These are phyloP conservation scores for Fusarium tuaranense DNA, from an alignment of 2,329 filamentous ascomycete species.

Conservation along the genomic window DNA sequence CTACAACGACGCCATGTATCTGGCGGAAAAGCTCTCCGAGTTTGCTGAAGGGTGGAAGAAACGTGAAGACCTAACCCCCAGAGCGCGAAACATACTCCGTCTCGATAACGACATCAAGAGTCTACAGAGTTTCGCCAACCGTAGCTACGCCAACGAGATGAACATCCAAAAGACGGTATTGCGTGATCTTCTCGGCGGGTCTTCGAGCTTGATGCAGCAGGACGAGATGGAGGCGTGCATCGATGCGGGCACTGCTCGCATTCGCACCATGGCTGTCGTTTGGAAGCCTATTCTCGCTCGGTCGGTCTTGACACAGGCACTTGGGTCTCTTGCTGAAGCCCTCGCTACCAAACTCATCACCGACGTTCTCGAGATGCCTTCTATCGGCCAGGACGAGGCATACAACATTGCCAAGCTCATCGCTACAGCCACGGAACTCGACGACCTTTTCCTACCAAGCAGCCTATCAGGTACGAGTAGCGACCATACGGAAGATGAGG, in stretches of 20 bases:
- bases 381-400: conserved; percentile 73
- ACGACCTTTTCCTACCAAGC: conserved; percentile 69
- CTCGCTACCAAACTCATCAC: conserved; percentile 69
- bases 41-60: conserved; percentile 64
- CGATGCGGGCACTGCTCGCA: conserved; percentile 63
- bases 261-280: conserved; percentile 64
- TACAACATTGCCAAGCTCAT: conserved; percentile 72
- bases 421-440: conserved; percentile 66
- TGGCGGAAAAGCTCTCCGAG: conserved; percentile 67
- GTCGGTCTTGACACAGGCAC: conserved; percentile 72
- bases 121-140: conserved; percentile 69
- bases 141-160: conserved; percentile 72
- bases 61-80: conserved; percentile 62
- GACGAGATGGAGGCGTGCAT: conserved; percentile 65
- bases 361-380: conserved; percentile 71
- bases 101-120: conserved; percentile 71
- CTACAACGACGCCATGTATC: conserved; percentile 75
- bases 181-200: conserved; percentile 70
- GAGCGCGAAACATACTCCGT: conserved; percentile 66
- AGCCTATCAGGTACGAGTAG: conserved; percentile 44
- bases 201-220: conserved; percentile 70
- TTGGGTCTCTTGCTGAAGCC: conserved; percentile 70
- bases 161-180: conserved; percentile 70
- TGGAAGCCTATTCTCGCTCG: conserved; percentile 70
- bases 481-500: conserved; percentile 50